A percentile compares a stretch with the other conserved stretches of the same genome.
Conservation (phyloP, 257 asterid genomes). For the Anisodus tanguticus region DNA sequence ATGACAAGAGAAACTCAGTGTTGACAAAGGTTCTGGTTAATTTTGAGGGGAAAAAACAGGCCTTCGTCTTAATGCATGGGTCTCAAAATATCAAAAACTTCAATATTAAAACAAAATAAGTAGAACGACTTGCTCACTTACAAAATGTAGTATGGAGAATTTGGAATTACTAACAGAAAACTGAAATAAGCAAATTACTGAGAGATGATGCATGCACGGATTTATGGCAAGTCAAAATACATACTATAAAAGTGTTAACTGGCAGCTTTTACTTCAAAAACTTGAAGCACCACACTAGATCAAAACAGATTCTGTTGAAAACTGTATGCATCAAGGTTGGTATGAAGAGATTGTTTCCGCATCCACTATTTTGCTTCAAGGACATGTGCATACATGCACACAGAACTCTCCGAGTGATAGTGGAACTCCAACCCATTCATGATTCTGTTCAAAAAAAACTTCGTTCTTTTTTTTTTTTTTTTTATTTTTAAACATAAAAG, state of each 20-base stretch:
- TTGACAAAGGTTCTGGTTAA: slow-evolving; percentile 5
- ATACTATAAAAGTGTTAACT: background rate
- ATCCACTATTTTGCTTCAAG: slow-evolving; percentile 13
- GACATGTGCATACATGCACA: background rate
- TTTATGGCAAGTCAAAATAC: background rate
- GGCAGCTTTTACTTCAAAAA: background rate
- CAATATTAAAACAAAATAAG: background rate
- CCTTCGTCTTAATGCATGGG: background rate
- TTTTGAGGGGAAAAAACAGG: background rate
- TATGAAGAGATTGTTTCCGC: background rate
- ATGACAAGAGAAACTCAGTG: background rate
- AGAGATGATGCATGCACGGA: background rate
- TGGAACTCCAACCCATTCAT: background rate
- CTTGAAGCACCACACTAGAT: background rate
- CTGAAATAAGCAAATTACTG: background rate
- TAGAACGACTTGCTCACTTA: background rate
- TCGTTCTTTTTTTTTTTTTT: background rate
- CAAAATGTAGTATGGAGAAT: background rate
- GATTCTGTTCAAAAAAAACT: background rate
- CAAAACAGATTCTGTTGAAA: background rate
- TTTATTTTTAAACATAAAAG: background rate
- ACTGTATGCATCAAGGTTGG: background rate
- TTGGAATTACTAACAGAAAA: background rate
- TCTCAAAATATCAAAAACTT: background rate
- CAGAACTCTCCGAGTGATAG: background rate